Base-by-base conservation (phyloP, 2,329 filamentous ascomycete species). In the Fusarium pininemorale region DNA sequence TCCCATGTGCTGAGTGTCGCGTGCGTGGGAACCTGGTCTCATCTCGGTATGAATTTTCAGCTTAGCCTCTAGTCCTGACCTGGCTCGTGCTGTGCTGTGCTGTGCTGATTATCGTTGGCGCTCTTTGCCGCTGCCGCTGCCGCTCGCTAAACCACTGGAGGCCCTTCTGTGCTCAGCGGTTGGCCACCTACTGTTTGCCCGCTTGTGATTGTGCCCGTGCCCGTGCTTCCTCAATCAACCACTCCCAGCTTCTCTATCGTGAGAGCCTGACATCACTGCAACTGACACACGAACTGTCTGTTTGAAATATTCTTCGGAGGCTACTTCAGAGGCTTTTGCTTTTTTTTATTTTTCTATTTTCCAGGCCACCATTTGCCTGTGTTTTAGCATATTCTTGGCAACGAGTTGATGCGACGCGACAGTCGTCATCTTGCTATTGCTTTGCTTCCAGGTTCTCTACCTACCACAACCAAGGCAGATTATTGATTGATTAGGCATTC, bases 261-360 rank as follows among this genome's bases (percentile, higher is more conserved):
- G 68, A 72, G 63, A 74, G 57, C 56, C 63, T 74, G 68, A 74
- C 71, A 74, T 72, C 71, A 74, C 58, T 45, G 58, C 44, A 63
- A 55, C 45, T 26, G 41, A 54, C 45, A 44, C 15, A 47, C 68
- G 32, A 30, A 54, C 47, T 70, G 66, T 55, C 41, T 70, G 58
- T 55, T 59, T 41, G 24, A 38, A 38, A 42, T 53, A 48, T 30
- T 50, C 38, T 38, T 32, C 37, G 59, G 38, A 53, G 60, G 55
- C 50, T 60, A n/a, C 53, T 59, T 58, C 24, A 56, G 41, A 24
- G 41, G 18, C 44, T 30, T 32, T 59, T 67, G 22, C 16, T 20
- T 51, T 64, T 64, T 30, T 32, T 59, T 63, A 24, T 12, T 16
- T 56, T 69, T 64, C 28, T 54, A 16, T 50, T 55, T 28, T 28